phyloP scores from a whole-genome alignment of 2,329 filamentous ascomycete genomes.

The Neofusicoccum sp. region DNA sequence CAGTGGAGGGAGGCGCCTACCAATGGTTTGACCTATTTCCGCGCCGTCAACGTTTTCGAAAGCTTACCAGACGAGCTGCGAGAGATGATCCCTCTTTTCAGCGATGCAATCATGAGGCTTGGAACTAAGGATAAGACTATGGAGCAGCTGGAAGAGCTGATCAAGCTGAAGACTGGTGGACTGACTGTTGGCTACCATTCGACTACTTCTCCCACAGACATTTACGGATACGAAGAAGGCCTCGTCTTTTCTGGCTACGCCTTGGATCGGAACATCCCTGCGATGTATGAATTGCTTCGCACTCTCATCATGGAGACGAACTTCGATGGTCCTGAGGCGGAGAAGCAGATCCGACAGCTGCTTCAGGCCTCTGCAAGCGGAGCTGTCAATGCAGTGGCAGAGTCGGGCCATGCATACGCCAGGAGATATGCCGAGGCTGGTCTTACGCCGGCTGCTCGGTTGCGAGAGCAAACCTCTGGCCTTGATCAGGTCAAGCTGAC shows the following conservation, averaged over 20 bases:
- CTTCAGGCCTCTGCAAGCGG: constrained; percentile 86
- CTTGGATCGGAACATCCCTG: constrained; percentile 83
- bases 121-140: constrained; percentile 86
- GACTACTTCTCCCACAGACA: constrained; percentile 74
- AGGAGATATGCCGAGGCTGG: constrained; percentile 81
- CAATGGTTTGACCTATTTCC: constrained; percentile 95
- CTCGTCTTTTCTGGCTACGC: constrained; percentile 84
- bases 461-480: constrained; percentile 86
- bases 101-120: constrained; percentile 88
- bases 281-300: constrained; percentile 85
- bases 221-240: constrained; percentile 74
- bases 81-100: constrained; percentile 84
- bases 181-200: constrained; percentile 83
- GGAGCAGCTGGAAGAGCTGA: constrained; percentile 93
- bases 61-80: constrained; percentile 83
- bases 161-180: constrained; percentile 94
- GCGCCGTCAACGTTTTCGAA: constrained; percentile 78
- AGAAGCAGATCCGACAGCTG: constrained; percentile 81
- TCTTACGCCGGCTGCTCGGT: constrained; percentile 69
- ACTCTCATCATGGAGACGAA: constrained; percentile 84
- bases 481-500: constrained; percentile 86
- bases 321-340: constrained; percentile 81
- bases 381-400: constrained; percentile 88
- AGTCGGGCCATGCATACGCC: constrained; percentile 85
- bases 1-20: constrained; percentile 94